These are phyloP conservation scores for Crepidotus variabilis DNA, from an alignment of 768 basidiomycete genomes.

Conservation along the genomic window DNA sequence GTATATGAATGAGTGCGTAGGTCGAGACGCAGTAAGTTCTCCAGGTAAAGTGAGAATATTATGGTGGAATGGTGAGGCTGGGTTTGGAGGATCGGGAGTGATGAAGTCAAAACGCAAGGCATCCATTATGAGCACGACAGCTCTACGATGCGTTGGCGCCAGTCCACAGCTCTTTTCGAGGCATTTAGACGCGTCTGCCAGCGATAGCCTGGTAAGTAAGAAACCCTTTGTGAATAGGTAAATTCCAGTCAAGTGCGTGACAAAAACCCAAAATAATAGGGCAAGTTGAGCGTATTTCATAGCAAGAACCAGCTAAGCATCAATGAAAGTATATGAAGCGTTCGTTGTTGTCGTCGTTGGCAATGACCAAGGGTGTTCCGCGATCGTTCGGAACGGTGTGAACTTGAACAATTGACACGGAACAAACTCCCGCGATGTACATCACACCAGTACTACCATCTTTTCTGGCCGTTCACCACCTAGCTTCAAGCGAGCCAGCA, in stretches of 20 bases:
- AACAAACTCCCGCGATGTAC: neutral
- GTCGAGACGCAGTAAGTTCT: slow-evolving; percentile 59
- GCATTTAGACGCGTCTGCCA: slow-evolving; percentile 52
- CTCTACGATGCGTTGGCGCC: slow-evolving; percentile 68
- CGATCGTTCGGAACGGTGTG: neutral
- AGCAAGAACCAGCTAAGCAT: neutral
- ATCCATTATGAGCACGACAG: slow-evolving; percentile 86
- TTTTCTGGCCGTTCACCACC: too few relatives aligned
- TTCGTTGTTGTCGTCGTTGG: neutral
- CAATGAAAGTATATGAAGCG: neutral
- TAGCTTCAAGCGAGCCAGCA: too few relatives aligned
- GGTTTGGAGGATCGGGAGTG: slow-evolving; percentile 61
- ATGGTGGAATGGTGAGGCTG: slow-evolving; percentile 70
- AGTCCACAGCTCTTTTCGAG: slow-evolving; percentile 39
- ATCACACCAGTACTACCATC: neutral
- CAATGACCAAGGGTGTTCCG: neutral
- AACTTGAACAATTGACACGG: neutral
- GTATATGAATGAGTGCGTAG: slow-evolving; percentile 78
- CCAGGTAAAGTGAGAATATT: slow-evolving; percentile 77
- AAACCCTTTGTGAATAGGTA: slow-evolving; percentile 93
- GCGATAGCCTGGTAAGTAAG: slow-evolving; percentile 73
- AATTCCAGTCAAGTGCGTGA: slow-evolving; percentile 73
- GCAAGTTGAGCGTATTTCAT: slow-evolving; percentile 2
- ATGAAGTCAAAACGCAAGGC: slow-evolving; percentile 93
- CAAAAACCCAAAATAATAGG: slow-evolving; percentile 51